Base-by-base conservation (phyloP, 331 rosid species). In the Dryas integrifolia region DNA sequence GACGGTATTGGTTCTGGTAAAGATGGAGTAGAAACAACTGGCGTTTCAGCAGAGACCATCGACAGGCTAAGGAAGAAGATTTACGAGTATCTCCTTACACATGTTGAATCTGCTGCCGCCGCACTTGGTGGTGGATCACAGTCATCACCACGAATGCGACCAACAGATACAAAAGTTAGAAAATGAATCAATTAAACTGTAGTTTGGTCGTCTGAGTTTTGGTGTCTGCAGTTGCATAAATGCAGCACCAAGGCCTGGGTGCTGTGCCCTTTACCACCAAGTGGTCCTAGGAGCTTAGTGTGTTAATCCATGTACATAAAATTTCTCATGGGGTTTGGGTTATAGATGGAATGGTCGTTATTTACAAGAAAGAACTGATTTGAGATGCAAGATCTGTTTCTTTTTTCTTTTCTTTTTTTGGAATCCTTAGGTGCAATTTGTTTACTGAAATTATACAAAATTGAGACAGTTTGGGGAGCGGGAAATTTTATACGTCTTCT, bases 31-130 rank as follows among this genome's bases (percentile, higher is more conserved):
- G 92, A 90, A 81, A 75, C 80, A 7, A 1, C 80, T 0, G 79
- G 76, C 76, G 84, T 87, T 56, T 77, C 91, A 6, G 68, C 85
- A 3, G 92, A 92, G 76, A 90, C 87, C 18, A 84, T 84, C 2
- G 92, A 90, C 81, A 81, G 90, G 56, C 78, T 92, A 62, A 82
- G 98, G 79, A 92, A 92, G 78, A 92, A 90, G 80, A 92, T 92
- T 61, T 92, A 92, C 18, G 98, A 90, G 50, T 92, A 92, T 80
- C 96, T 92, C 82, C 98, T 92, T 64, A 87, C 95, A 18, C 98
- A 92, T 56, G 98, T 92, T 12, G 97, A 92, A 67, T 92, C 97
- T 24, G 98, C 98, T 49, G 98, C 98, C 0, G 98, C 96, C 44
- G 98, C 98, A n/a, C 91, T 90, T 5, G 89, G 91, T 9, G 82